phyloP scores from a whole-genome alignment of 2,329 filamentous ascomycete genomes.

The Domatiomyces catenatus region DNA sequence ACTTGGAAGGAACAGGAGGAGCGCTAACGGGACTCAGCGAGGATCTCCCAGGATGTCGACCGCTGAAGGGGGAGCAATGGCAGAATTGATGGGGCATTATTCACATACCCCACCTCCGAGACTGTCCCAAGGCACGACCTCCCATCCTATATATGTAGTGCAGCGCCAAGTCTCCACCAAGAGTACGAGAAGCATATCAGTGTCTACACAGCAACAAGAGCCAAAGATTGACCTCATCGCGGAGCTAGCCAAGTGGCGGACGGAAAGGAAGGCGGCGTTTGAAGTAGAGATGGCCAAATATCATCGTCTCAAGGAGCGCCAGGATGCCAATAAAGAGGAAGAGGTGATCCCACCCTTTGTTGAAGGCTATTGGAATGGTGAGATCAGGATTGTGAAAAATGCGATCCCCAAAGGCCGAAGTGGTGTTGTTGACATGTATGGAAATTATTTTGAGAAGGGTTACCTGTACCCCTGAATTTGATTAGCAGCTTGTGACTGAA shows the following conservation, averaged over 20 bases:
- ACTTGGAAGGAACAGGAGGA: slow-evolving; percentile 13
- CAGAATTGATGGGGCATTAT: slow-evolving; percentile 6
- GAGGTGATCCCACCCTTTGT: slow-evolving; percentile 26
- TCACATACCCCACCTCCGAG: slow-evolving; percentile 1
- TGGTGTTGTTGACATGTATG: slow-evolving; percentile 37
- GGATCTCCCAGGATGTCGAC: background rate
- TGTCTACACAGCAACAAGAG: slow-evolving; percentile 7
- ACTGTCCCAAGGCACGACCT: background rate
- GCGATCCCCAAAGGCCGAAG: slow-evolving; percentile 22
- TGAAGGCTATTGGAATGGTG: slow-evolving; percentile 45
- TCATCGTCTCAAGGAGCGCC: slow-evolving; percentile 1
- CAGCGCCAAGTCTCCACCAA: background rate
- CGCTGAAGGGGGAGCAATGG: slow-evolving; percentile 3
- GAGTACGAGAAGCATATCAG: slow-evolving; percentile 4
- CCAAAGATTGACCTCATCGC: slow-evolving; percentile 33
- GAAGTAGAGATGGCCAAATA: slow-evolving; percentile 19
- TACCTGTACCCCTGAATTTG: slow-evolving; percentile 34
- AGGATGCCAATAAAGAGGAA: background rate
- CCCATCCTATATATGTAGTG: background rate
- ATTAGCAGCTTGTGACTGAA: background rate
- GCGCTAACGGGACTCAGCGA: slow-evolving; percentile 8
- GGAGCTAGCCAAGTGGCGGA: slow-evolving; percentile 39
- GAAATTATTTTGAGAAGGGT: slow-evolving; percentile 38
- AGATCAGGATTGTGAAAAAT: slow-evolving; percentile 41
- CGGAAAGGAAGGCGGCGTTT: slow-evolving; percentile 36